Evolutionary conservation across 225 moss, liverwort and hornwort genomes (phyloP).

Genomic region (Sphagnum contortum): DNA sequence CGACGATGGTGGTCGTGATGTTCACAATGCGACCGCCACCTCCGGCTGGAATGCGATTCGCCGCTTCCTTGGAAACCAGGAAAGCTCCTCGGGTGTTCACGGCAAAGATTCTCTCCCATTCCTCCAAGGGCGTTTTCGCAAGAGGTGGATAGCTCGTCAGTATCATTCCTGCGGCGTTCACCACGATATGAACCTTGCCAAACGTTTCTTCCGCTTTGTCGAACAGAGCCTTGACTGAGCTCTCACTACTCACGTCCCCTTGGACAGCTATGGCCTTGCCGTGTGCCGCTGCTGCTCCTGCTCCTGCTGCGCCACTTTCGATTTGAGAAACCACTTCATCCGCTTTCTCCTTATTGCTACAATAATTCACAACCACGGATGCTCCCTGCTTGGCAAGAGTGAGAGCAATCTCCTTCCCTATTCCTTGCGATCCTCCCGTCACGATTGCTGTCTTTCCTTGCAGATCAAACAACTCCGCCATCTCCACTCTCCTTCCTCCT

Average conservation of each 20-base stretch:
- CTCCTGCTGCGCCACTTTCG: background rate
- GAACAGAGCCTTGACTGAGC: conserved; percentile 35
- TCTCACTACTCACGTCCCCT: conserved; percentile 34
- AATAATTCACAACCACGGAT: conserved; percentile 44
- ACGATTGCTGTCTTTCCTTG: conserved; percentile 57
- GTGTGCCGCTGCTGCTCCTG: background rate
- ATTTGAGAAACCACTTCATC: conserved; percentile 24
- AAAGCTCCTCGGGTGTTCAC: conserved; percentile 54
- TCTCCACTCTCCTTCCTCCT: background rate
- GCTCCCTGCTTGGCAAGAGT: conserved; percentile 43
- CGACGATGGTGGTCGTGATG: conserved; percentile 14
- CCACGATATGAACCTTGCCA: conserved; percentile 39
- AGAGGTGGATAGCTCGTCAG: conserved; percentile 15
- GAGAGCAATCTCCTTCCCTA: conserved; percentile 36
- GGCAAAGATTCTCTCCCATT: conserved; percentile 36
- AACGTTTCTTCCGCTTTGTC: conserved; percentile 33
- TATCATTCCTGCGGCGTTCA: conserved; percentile 23
- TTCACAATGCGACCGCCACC: conserved; percentile 52
- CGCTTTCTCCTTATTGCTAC: conserved; percentile 42
- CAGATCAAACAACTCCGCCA: conserved; percentile 21
- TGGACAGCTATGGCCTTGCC: conserved; percentile 40
- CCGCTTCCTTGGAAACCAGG: conserved; percentile 42
- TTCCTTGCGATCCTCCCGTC: conserved; percentile 67
- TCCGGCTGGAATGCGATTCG: conserved; percentile 20
- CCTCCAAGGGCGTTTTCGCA: conserved; percentile 31